Conservation (phyloP, 257 asterid species). For the Scutellaria galericulata region DNA sequence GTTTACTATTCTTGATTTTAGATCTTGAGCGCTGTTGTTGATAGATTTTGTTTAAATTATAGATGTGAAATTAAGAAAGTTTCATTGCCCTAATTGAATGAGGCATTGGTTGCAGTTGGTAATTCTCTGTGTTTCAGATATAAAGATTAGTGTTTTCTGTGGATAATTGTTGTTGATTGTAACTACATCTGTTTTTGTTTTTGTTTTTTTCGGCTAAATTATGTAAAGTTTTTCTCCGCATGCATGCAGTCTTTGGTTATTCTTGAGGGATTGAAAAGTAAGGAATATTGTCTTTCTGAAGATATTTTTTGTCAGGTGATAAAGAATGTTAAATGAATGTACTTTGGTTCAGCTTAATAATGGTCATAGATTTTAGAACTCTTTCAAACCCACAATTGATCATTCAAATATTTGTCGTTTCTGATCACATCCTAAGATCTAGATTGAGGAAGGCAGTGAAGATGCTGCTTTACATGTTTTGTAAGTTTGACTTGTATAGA, state of each 20-base stretch:
- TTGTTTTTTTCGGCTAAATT: conserved; percentile 8
- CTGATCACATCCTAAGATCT: conserved; percentile 21
- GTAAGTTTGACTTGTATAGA: conserved; percentile 22
- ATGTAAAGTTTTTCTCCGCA: conserved; percentile 21
- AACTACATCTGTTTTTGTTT: background rate
- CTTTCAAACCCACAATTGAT: conserved; percentile 24
- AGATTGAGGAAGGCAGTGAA: background rate
- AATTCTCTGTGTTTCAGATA: conserved; percentile 6
- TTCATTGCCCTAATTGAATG: background rate
- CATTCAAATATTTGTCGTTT: background rate
- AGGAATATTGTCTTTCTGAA: background rate
- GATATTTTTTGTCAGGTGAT: background rate
- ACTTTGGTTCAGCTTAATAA: conserved; percentile 14
- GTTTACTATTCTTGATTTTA: background rate
- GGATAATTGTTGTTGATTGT: background rate
- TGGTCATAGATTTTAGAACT: background rate
- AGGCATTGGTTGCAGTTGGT: conserved; percentile 7
- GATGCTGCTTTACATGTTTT: conserved; percentile 3
- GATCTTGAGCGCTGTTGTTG: conserved; percentile 22
- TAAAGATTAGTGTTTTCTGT: conserved; percentile 10
- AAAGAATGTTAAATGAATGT: conserved; percentile 1
- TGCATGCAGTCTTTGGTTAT: conserved; percentile 28
- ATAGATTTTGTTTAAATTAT: conserved; percentile 1
- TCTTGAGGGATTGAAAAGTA: conserved; percentile 15
- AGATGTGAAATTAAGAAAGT: conserved; percentile 5